These are phyloP conservation scores for Setomelanomma holmii DNA, from an alignment of 2,329 filamentous ascomycete genomes.

Conservation along the genomic window DNA sequence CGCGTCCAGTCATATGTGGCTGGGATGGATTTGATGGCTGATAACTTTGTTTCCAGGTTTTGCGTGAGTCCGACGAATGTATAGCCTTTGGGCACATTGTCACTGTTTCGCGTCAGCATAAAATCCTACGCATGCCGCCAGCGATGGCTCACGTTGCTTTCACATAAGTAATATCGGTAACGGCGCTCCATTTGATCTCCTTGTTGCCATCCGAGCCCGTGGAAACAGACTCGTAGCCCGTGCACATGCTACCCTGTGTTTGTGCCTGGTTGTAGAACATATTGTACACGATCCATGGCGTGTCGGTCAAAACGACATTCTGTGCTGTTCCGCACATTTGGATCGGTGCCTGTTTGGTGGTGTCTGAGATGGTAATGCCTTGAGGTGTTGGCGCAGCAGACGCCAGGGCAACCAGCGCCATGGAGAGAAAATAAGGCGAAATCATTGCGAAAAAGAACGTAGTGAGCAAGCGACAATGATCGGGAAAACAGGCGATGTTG, in stretches of 20 bases:
- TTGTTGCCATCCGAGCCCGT: slow-evolving; percentile 39
- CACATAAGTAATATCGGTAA: slow-evolving; percentile 50
- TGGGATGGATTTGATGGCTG: slow-evolving; percentile 50
- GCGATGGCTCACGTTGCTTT: slow-evolving; percentile 17
- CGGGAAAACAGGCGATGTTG: no score
- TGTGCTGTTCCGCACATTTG: slow-evolving; percentile 21
- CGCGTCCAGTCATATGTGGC: slow-evolving; percentile 51
- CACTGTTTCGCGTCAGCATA: slow-evolving; percentile 17
- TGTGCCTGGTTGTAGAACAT: slow-evolving; percentile 54
- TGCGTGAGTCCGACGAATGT: slow-evolving; percentile 55
- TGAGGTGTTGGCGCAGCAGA: slow-evolving; percentile 17
- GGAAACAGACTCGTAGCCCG: slow-evolving; percentile 45
- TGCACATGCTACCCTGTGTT: slow-evolving; percentile 52
- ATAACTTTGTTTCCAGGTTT: slow-evolving; percentile 51
- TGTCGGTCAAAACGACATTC: slow-evolving; percentile 45
- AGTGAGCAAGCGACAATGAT: no score
- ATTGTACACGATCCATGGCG: slow-evolving; percentile 56
- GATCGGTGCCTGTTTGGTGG: slow-evolving; percentile 18
- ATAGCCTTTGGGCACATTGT: slow-evolving; percentile 54
- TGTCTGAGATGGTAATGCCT: slow-evolving; percentile 19
- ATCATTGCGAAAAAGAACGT: not conserved
- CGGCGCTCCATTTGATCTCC: slow-evolving; percentile 49
- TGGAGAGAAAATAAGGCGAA: slow-evolving; percentile 5
- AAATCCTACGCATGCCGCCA: not conserved
- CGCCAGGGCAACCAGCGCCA: slow-evolving; percentile 17